Conservation (phyloP, 176 grass and related monocot genomes). For the Rhynchospora tenuis region DNA sequence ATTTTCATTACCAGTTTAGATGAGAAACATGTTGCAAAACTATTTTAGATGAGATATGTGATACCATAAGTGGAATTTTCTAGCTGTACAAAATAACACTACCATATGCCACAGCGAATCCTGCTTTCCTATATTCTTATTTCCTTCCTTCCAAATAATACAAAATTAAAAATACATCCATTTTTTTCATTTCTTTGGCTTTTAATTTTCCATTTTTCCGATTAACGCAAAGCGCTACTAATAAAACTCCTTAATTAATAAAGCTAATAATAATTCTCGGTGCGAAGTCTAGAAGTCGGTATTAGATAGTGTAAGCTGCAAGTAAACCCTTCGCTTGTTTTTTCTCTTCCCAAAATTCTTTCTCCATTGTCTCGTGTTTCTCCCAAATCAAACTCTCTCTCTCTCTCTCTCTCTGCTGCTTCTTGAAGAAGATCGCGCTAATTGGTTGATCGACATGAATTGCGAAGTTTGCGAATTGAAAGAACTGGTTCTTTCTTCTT, state of each 20-base stretch:
- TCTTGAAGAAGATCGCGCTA: neutral
- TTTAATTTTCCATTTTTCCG: neutral
- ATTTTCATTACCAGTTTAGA: too few species aligned
- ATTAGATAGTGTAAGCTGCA: constrained; percentile 13
- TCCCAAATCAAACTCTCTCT: neutral
- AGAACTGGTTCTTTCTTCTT: constrained; percentile 27
- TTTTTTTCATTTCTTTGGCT: neutral
- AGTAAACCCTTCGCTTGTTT: neutral
- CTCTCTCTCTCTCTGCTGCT: neutral
- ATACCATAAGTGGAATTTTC: neutral
- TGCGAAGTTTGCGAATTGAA: constrained; percentile 39
- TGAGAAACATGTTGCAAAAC: too few species aligned
- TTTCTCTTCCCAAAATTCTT: neutral
- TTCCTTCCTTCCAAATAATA: neutral
- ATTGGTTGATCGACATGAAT: constrained; percentile 30
- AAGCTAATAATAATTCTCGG: neutral
- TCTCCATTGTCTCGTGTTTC: neutral
- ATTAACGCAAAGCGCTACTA: neutral
- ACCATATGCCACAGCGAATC: neutral
- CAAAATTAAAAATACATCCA: neutral
- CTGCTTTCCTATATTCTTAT: neutral
- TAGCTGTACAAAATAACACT: neutral
- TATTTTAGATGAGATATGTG: too few species aligned
- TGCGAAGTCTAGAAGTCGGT: neutral
- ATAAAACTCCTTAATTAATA: neutral